Conservation (phyloP, 2,329 filamentous ascomycete species). For the Xylaria sp. region DNA sequence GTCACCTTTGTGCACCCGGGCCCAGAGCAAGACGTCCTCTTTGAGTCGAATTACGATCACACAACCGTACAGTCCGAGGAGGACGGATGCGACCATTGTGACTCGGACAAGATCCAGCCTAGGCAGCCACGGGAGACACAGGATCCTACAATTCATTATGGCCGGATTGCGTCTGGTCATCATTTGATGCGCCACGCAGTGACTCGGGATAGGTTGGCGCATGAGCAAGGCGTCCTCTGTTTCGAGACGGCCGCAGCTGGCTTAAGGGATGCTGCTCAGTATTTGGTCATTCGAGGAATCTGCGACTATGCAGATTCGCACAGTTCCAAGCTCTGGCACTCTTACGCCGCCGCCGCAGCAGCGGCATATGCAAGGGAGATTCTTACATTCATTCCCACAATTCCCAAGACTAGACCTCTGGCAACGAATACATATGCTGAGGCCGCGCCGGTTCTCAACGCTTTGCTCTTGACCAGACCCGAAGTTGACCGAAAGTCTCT, state of each 20-base stretch:
- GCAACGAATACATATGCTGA: conserved; percentile 4
- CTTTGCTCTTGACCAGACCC: conserved; percentile 20
- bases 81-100: not conserved
- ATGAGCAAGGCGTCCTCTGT: conserved; percentile 9
- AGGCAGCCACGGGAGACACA: not conserved
- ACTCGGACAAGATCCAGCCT: not conserved
- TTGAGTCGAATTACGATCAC: conserved; percentile 15
- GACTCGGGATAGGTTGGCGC: not conserved
- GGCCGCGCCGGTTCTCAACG: conserved; percentile 11
- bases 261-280: conserved; percentile 1
- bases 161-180: not conserved
- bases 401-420: not conserved
- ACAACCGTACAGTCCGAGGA: not conserved
- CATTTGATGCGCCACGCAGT: not conserved
- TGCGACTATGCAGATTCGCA: conserved; percentile 26
- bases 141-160: conserved; percentile 8
- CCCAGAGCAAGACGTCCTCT: conserved; percentile 18
- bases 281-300: conserved; percentile 19
- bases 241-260: conserved; percentile 11
- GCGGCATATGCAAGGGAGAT: conserved; percentile 24
- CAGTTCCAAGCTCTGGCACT: conserved; percentile 13
- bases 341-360: conserved; percentile 7
- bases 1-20: conserved; percentile 6
- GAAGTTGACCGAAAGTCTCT: conserved; percentile 25
- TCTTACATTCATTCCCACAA: conserved; percentile 2